These are phyloP conservation scores for Penicillium polonicum DNA, from an alignment of 2,329 filamentous ascomycete species.

Conservation along the genomic window DNA sequence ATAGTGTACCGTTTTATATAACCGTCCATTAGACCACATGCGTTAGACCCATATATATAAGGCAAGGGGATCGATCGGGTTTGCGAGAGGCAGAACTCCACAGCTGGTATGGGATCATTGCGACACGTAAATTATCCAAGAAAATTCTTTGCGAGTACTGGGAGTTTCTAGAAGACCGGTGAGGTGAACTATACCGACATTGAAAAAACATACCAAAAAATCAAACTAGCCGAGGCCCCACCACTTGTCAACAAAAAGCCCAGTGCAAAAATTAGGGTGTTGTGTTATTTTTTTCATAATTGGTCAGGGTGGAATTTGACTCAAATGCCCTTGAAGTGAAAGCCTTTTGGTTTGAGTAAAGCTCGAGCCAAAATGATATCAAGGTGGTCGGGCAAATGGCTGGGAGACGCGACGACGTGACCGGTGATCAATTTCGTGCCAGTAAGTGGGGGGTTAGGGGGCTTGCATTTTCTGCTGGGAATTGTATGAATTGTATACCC, in stretches of 20 bases:
- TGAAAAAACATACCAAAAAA: not conserved
- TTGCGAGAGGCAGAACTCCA: not conserved
- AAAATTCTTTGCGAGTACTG: not conserved
- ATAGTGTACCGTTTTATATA: not conserved
- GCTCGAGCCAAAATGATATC: not conserved
- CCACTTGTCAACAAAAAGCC: not conserved
- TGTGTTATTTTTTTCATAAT: not conserved
- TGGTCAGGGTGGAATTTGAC: not conserved
- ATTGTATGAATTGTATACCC: not conserved
- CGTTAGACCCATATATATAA: not conserved
- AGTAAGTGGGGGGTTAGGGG: not conserved
- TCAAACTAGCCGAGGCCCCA: conserved; percentile 4
- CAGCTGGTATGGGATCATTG: not conserved
- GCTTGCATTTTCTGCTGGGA: conserved; percentile 2
- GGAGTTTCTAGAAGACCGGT: not conserved
- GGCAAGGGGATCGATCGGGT: not conserved
- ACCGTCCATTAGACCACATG: not conserved
- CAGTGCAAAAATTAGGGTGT: not conserved
- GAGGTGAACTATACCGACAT: not conserved
- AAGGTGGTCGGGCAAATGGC: not conserved
- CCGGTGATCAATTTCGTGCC: conserved; percentile 1
- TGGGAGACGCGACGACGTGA: conserved; percentile 4
- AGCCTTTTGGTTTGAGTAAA: not conserved
- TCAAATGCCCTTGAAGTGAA: not conserved
- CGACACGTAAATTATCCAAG: conserved; percentile 1